These are phyloP conservation scores for Fusarium mundagurra DNA, from an alignment of 2,329 filamentous ascomycete species.

Conservation along the genomic window DNA sequence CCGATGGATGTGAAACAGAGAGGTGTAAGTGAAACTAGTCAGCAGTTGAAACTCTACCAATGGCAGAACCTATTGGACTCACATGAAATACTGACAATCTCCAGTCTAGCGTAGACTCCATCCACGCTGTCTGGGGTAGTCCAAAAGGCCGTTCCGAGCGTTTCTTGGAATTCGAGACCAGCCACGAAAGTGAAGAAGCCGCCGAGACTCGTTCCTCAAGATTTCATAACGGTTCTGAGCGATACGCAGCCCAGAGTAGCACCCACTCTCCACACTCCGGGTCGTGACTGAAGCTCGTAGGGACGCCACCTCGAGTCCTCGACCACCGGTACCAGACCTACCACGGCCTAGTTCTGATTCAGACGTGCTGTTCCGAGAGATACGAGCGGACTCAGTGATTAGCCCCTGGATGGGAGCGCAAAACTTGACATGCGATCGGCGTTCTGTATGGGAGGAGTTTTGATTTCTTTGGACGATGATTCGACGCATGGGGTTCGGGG, in stretches of 20 bases:
- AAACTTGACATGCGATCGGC: neutral
- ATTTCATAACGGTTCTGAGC: accelerated
- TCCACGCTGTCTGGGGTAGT: neutral
- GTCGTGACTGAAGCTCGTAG: neutral
- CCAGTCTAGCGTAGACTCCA: neutral
- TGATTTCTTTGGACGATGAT: neutral
- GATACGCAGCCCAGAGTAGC: neutral
- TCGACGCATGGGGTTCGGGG: neutral
- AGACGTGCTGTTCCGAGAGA: neutral
- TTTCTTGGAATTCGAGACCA: neutral
- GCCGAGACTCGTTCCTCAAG: no score
- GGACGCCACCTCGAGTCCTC: neutral
- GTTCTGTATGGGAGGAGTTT: neutral
- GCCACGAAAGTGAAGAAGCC: neutral
- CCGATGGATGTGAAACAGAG: no score
- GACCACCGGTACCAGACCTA: neutral
- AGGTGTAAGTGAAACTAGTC: neutral
- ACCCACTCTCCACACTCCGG: neutral
- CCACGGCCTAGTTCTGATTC: neutral
- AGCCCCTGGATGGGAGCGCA: neutral
- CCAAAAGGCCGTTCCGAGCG: no score
- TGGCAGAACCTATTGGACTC: neutral
- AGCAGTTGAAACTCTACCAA: neutral
- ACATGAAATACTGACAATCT: neutral
- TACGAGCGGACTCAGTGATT: neutral